Conservation (phyloP, 768 basidiomycete species). For the Leccinum variicolor region DNA sequence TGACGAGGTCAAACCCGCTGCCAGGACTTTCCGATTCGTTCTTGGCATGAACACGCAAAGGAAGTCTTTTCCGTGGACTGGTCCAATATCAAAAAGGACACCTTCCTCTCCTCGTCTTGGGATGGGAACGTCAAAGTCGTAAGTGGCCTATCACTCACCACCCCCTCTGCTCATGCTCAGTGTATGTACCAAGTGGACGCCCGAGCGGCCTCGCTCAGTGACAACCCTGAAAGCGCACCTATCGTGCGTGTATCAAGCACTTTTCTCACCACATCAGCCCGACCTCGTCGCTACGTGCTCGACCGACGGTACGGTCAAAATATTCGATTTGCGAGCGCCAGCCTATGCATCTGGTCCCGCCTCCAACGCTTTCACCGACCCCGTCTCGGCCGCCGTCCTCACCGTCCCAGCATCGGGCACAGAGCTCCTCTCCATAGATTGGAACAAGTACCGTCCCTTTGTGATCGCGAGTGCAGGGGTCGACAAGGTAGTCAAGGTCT, state of each 20-base stretch:
- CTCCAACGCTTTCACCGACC: constrained; percentile 58
- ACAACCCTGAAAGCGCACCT: constrained; percentile 80
- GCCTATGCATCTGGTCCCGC: constrained; percentile 51
- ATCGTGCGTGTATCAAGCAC: constrained; percentile 83
- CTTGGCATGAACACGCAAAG: constrained; percentile 92
- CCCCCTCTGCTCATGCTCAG: not conserved
- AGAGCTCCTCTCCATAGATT: constrained; percentile 81
- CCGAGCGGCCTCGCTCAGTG: constrained; percentile 75
- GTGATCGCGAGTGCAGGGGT: constrained; percentile 76
- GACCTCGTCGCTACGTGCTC: constrained; percentile 81
- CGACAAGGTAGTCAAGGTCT: constrained; percentile 71
- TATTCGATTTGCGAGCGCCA: constrained; percentile 76
- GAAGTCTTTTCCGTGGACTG: constrained; percentile 95
- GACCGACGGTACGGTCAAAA: constrained; percentile 77
- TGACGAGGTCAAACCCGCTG: constrained; percentile 26
- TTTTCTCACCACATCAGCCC: constrained; percentile 91
- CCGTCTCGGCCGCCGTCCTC: constrained; percentile 66
- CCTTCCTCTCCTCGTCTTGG: constrained; percentile 87
- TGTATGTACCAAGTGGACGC: constrained; percentile 65
- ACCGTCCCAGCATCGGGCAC: constrained; percentile 75
- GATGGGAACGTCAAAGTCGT: constrained; percentile 89
- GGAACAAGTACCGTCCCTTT: constrained; percentile 89
- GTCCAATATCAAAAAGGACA: constrained; percentile 90
- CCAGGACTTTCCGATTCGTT: constrained; percentile 84
- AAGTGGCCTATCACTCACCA: constrained; percentile 27